These are phyloP conservation scores for Citrus reticulata DNA, from an alignment of 345 rosid genomes.

Conservation along the genomic window DNA sequence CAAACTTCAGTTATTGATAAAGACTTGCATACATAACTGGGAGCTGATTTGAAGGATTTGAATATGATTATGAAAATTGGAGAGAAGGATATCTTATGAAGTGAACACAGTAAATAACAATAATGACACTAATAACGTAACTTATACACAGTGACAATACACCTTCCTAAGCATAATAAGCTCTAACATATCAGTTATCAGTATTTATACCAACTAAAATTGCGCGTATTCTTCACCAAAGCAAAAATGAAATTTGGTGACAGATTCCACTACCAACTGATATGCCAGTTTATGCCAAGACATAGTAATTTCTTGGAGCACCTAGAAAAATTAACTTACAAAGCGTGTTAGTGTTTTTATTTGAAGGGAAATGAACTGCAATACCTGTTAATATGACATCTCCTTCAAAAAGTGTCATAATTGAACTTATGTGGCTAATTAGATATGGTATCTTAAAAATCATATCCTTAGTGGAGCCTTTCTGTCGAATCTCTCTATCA, in stretches of 20 bases:
- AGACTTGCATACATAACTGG: neutral
- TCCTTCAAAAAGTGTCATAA: slow-evolving; percentile 91
- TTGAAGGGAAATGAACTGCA: neutral
- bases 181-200: no score
- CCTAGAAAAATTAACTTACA: no score
- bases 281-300: no score
- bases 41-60: neutral
- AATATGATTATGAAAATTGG: no score
- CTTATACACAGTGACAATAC: no score
- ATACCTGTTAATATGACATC: slow-evolving; percentile 89
- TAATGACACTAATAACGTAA: no score
- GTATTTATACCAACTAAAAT: no score
- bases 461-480: slow-evolving; percentile 85
- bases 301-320: no score
- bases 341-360: neutral
- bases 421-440: slow-evolving; percentile 83
- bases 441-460: slow-evolving; percentile 80
- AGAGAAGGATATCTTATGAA: no score
- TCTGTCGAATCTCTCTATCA: slow-evolving; percentile 70
- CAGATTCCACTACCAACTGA: neutral
- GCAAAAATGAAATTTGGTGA: neutral
- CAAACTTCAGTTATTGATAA: no score
- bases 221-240: neutral
- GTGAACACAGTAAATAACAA: no score
- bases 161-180: no score